Percentiles rank a stretch among this genome's conserved stretches.
Conservation (phyloP, 1,284 basidiomycete genomes). For the Ustilago vetiveriae region DNA sequence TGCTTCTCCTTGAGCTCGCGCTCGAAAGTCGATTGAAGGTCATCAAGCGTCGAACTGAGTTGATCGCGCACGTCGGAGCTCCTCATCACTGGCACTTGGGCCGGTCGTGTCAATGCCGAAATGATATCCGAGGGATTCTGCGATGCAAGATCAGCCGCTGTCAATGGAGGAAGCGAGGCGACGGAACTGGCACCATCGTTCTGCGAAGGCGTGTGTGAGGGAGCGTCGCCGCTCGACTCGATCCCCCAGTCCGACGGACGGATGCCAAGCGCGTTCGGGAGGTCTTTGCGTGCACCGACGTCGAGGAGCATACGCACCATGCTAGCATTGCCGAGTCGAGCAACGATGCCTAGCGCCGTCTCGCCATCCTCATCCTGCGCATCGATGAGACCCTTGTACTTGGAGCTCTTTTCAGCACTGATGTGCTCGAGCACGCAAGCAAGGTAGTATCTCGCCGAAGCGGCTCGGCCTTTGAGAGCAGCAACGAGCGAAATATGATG, state of each 20-base stretch:
- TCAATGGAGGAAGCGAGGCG: slow-evolving; percentile 36
- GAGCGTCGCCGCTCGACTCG: slow-evolving; percentile 34
- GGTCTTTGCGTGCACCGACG: slow-evolving; percentile 87
- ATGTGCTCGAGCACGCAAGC: slow-evolving; percentile 84
- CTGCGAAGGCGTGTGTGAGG: slow-evolving; percentile 15
- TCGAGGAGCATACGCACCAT: slow-evolving; percentile 88
- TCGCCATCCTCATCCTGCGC: slow-evolving; percentile 96
- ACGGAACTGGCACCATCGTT: slow-evolving; percentile 24
- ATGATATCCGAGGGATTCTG: slow-evolving; percentile 73
- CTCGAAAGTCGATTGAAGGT: slow-evolving; percentile 86
- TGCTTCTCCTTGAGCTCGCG: slow-evolving; percentile 86
- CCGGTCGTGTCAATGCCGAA: slow-evolving; percentile 67
- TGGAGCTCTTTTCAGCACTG: slow-evolving; percentile 64
- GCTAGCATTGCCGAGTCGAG: slow-evolving; percentile 88
- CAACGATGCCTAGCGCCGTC: slow-evolving; percentile 93
- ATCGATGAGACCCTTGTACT: slow-evolving; percentile 77
- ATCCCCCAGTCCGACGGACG: slow-evolving; percentile 86
- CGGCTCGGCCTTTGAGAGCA: slow-evolving; percentile 85
- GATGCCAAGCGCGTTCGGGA: slow-evolving; percentile 93
- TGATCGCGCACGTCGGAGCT: slow-evolving; percentile 86
- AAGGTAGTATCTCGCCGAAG: slow-evolving; percentile 88
- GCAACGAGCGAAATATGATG: slow-evolving; percentile 93
- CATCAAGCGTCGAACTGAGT: slow-evolving; percentile 69
- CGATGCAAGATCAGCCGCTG: slow-evolving; percentile 53
- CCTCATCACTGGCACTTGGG: slow-evolving; percentile 77